phyloP scores from a whole-genome alignment of 2,329 filamentous ascomycete species.

The Sarocladium kiliense region DNA sequence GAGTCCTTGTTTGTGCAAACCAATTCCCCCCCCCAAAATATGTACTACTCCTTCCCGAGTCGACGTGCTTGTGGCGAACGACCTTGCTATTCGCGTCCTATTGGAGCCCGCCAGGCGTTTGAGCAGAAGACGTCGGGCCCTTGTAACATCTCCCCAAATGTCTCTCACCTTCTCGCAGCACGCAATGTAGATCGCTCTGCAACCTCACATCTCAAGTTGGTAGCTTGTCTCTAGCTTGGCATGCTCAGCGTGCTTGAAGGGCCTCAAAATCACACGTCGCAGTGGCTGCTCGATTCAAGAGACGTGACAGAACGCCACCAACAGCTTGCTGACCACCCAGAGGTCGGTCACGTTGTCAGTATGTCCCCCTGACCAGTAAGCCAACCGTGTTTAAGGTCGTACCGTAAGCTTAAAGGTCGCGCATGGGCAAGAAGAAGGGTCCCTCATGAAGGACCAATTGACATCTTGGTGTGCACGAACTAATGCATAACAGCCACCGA shows the following conservation, averaged over 20 bases:
- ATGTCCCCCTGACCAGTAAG: not conserved
- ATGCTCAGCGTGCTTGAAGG: not conserved
- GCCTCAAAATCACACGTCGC: not conserved
- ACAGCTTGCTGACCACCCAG: no score
- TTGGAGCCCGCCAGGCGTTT: no score
- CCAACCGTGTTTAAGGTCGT: not conserved
- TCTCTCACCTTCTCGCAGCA: no score
- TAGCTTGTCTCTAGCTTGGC: not conserved
- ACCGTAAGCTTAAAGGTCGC: conserved; percentile 6
- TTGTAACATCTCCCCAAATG: no score
- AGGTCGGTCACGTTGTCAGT: not conserved
- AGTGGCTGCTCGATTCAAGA: not conserved
- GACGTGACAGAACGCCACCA: not conserved
- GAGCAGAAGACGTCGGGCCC: no score
- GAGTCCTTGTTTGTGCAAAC: not conserved
- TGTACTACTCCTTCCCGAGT: not conserved
- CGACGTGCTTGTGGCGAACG: not conserved
- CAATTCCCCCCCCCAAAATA: not conserved
- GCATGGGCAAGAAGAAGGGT: not conserved
- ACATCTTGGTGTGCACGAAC: not conserved
- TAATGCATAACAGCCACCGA: not conserved
- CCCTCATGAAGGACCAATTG: not conserved
- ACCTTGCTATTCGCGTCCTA: not conserved
- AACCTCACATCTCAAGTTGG: not conserved
- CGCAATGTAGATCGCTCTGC: not conserved